Evolutionary conservation across 805 yeast genomes (phyloP).

Genomic region (Saccharomycopsis selenospora): DNA sequence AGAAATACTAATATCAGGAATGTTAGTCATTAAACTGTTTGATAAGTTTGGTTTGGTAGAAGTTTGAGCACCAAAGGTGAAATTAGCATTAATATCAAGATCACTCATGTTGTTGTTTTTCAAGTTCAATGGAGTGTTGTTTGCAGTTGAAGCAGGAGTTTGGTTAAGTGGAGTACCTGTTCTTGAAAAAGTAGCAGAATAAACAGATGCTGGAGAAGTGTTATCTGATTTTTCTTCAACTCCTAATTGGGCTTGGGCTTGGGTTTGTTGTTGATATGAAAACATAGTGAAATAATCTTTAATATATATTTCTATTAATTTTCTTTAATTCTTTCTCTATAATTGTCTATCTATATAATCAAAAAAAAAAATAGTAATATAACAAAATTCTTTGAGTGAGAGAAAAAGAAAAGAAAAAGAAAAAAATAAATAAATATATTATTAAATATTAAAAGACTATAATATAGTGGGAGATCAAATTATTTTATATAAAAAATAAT

Average conservation of each 20-base stretch:
- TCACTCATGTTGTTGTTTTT: conserved; percentile 7
- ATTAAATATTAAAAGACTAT: no score
- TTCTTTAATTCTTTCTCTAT: no score
- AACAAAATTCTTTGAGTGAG: no score
- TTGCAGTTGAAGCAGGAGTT: conserved; percentile 16
- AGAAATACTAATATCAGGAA: conserved; percentile 8
- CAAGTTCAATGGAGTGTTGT: conserved; percentile 17
- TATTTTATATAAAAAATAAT: no score
- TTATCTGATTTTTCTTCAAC: neutral
- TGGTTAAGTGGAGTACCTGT: conserved; percentile 13
- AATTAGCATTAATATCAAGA: conserved; percentile 2
- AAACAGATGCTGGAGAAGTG: conserved; percentile 15
- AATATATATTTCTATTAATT: no score
- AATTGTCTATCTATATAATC: no score
- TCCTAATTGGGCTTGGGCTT: neutral
- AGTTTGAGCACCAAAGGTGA: conserved; percentile 2
- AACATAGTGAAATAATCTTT: no score
- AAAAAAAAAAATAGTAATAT: no score
- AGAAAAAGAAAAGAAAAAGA: no score
- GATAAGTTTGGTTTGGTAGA: neutral
- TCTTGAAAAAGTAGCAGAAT: conserved; percentile 16
- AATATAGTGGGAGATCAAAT: neutral
- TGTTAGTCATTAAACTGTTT: neutral
- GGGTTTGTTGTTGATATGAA: no score
- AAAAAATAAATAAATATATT: no score